Conservation (phyloP, 148 eudicot genomes). For the Heliamphora exappendiculata region DNA sequence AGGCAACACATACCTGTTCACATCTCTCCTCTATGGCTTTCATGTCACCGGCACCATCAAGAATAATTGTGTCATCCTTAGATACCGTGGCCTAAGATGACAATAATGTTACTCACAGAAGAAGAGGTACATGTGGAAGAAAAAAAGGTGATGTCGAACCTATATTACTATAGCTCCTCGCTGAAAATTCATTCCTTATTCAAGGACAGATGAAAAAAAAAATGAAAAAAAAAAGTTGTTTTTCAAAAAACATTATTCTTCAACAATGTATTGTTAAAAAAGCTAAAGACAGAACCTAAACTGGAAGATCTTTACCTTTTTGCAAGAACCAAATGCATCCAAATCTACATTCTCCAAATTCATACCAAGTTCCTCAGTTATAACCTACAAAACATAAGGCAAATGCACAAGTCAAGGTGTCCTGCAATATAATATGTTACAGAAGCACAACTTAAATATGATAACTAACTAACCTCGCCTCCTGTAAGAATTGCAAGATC, state of each 20-base stretch:
- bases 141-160: not conserved
- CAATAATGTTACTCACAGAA: not conserved
- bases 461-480: constrained; percentile 44
- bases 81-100: constrained; percentile 61
- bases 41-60: constrained; percentile 94
- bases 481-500: constrained; percentile 90
- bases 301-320: constrained; percentile 42
- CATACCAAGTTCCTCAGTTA: constrained; percentile 92
- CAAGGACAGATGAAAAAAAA: not conserved
- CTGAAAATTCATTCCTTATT: not conserved
- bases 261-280: not conserved
- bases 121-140: not conserved
- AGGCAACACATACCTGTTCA: constrained; percentile 55
- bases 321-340: constrained; percentile 82
- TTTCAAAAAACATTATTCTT: not conserved
- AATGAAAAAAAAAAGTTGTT: not conserved
- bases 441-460: not conserved
- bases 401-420: not conserved
- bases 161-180: not conserved
- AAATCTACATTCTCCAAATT: constrained; percentile 66
- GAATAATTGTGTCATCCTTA: constrained; percentile 85
- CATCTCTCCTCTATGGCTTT: constrained; percentile 84
- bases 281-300: not conserved
- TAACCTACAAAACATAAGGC: constrained; percentile 33
- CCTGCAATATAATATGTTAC: not conserved